Evolutionary conservation across 164 flowering plant species (phyloP).

Genomic region (Cinnamomum micranthum): DNA sequence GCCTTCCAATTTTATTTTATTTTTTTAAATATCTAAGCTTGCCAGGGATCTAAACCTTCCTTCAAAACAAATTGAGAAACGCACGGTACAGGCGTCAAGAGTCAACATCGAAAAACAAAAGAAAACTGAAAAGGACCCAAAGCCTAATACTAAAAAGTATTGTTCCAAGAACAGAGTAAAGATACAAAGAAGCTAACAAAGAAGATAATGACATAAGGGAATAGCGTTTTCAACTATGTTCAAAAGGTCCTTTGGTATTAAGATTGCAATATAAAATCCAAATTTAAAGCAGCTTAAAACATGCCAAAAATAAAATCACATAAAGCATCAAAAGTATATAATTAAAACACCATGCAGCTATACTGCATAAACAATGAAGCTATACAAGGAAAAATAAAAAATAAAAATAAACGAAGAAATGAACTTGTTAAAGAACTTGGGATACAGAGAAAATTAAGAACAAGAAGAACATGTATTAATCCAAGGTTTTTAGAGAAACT

Average conservation of each 20-base stretch:
- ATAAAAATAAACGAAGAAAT: too few relatives aligned
- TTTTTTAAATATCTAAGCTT: too few relatives aligned
- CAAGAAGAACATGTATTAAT: too few relatives aligned
- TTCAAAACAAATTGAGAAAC: too few relatives aligned
- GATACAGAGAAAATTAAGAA: too few relatives aligned
- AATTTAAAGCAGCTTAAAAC: not conserved
- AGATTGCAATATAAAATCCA: not conserved
- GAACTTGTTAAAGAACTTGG: too few relatives aligned
- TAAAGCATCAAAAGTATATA: too few relatives aligned
- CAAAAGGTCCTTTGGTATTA: not conserved
- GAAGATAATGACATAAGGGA: not conserved
- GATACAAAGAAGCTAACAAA: not conserved
- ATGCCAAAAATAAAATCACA: not conserved
- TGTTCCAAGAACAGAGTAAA: not conserved
- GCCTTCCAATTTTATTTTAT: too few relatives aligned
- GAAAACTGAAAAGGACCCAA: not conserved
- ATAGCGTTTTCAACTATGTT: not conserved
- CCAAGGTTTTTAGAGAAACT: too few relatives aligned
- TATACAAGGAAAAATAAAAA: too few relatives aligned
- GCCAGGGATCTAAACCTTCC: too few relatives aligned
- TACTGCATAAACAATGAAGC: not conserved
- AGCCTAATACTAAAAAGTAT: not conserved
- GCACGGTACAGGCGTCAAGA: not conserved
- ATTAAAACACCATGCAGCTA: not conserved
- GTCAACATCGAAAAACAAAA: not conserved